Conservation (phyloP, 2,329 filamentous ascomycete genomes). For the Pseudogymnoascus sp. region DNA sequence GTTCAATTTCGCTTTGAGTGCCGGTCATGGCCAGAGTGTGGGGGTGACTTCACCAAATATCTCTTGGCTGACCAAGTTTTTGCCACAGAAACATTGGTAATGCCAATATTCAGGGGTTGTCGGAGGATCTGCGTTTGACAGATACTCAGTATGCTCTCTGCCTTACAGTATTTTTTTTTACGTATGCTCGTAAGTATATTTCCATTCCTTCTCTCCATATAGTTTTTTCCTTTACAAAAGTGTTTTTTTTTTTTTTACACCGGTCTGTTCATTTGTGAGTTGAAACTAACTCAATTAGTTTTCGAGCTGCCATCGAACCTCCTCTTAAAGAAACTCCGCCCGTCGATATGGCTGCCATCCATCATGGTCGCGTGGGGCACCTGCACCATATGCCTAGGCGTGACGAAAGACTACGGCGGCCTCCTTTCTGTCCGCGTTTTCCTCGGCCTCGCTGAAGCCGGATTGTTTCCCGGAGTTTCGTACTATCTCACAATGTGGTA, state of each 20-base stretch:
- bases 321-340: slow-evolving; percentile 34
- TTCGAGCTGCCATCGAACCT: slow-evolving; percentile 26
- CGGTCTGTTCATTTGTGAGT: background rate
- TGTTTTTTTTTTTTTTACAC: background rate
- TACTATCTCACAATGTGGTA: slow-evolving; percentile 51
- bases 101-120: slow-evolving; percentile 16
- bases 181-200: slow-evolving; percentile 30
- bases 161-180: slow-evolving; percentile 45
- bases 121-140: slow-evolving; percentile 14
- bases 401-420: slow-evolving; percentile 55
- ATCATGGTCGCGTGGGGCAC: slow-evolving; percentile 59
- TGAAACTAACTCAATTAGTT: background rate
- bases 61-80: background rate
- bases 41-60: background rate
- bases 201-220: background rate
- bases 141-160: slow-evolving; percentile 19
- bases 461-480: slow-evolving; percentile 29
- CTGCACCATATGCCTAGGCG: slow-evolving; percentile 59
- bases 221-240: background rate
- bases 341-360: slow-evolving; percentile 54
- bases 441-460: slow-evolving; percentile 20
- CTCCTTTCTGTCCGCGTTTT: slow-evolving; percentile 39
- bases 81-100: slow-evolving; percentile 59
- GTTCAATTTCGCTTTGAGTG: background rate
- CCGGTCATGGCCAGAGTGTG: background rate